Evolutionary conservation across 2,329 filamentous ascomycete genomes (phyloP).

Genomic region (Chrysosporium queenslandicum): DNA sequence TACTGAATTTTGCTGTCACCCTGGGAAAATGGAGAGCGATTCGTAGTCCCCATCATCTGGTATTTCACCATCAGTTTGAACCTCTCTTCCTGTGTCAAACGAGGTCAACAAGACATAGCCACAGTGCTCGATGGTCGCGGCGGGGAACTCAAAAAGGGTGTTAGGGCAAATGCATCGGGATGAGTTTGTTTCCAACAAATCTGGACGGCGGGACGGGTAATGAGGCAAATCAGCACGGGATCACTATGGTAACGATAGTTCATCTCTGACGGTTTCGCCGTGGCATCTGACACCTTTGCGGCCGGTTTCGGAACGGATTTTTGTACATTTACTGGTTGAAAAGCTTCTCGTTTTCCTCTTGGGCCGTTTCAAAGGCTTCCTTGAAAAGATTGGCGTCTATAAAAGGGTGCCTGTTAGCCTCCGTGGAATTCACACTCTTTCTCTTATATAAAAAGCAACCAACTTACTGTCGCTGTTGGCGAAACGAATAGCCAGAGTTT

Average conservation of each 20-base stretch:
- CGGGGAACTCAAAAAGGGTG: conserved; percentile 7
- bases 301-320: not conserved
- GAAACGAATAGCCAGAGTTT: conserved; percentile 93
- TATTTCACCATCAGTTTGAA: not conserved
- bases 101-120: conserved; percentile 4
- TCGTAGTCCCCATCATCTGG: conserved; percentile 6
- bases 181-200: conserved; percentile 6
- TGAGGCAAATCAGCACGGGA: conserved; percentile 2
- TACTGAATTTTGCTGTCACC: not conserved
- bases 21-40: conserved; percentile 1
- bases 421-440: not conserved
- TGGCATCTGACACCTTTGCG: not conserved
- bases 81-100: not conserved
- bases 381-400: conserved; percentile 94
- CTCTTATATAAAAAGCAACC: not conserved
- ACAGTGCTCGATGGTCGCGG: conserved; percentile 5
- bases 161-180: not conserved
- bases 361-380: conserved; percentile 92
- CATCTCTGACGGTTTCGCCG: not conserved
- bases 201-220: not conserved
- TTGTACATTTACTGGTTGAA: conserved; percentile 46
- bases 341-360: conserved; percentile 86
- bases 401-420: conserved; percentile 3
- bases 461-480: conserved; percentile 90
- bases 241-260: not conserved